A percentile compares a stretch with the other conserved stretches of the same genome.
Conservation (phyloP, 75 land plant genomes). For the Chamaecyparis obtusa region DNA sequence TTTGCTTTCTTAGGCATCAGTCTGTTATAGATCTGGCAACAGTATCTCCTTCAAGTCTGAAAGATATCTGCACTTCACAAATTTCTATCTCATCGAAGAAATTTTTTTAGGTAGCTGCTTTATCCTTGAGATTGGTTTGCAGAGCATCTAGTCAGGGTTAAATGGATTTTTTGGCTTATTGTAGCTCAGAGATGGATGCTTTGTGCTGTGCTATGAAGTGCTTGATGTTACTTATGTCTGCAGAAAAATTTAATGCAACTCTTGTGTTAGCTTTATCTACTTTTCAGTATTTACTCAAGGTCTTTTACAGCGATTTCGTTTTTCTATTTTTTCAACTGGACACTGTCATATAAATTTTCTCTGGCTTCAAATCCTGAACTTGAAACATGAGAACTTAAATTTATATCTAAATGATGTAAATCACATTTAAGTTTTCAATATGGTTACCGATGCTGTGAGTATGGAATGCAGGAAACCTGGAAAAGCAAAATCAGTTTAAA, state of each 20-base stretch:
- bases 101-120: background rate
- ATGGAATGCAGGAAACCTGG: background rate
- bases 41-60: background rate
- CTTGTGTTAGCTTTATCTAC: background rate
- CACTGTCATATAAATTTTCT: background rate
- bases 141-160: background rate
- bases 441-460: background rate
- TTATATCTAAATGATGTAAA: background rate
- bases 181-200: background rate
- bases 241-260: background rate
- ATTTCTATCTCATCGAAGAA: background rate
- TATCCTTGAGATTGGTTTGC: background rate
- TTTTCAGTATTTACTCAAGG: background rate
- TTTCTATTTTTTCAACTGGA: background rate
- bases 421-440: background rate
- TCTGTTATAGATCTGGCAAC: background rate
- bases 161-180: background rate
- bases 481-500: background rate
- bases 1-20: background rate
- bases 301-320: background rate
- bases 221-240: background rate
- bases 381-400: background rate
- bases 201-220: background rate
- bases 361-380: background rate
- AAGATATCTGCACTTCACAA: background rate